Evolutionary conservation across 2,329 filamentous ascomycete species (phyloP).

Genomic region (Cytospora chrysosperma): DNA sequence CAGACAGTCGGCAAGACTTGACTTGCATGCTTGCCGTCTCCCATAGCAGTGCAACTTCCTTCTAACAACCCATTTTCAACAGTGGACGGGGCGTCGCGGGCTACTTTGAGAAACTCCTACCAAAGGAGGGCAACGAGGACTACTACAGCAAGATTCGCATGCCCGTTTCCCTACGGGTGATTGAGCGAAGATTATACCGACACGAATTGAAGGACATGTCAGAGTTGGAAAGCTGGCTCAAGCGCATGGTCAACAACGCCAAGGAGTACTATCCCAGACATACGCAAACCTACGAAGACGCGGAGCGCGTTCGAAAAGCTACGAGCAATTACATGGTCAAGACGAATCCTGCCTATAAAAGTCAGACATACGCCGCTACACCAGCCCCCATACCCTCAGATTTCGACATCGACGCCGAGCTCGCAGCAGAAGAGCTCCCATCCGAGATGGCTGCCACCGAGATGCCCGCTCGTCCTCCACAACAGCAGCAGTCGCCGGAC

Average conservation of each 20-base stretch:
- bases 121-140: conserved; percentile 61
- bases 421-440: conserved; percentile 16
- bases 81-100: conserved; percentile 73
- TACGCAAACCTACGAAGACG: conserved; percentile 75
- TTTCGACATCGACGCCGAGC: conserved; percentile 28
- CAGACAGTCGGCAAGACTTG: conserved; percentile 17
- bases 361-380: conserved; percentile 65
- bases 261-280: conserved; percentile 79
- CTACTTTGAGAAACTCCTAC: conserved; percentile 71
- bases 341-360: conserved; percentile 78
- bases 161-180: conserved; percentile 74
- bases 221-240: conserved; percentile 78
- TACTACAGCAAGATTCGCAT: conserved; percentile 78
- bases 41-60: not conserved
- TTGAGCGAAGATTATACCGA: conserved; percentile 71
- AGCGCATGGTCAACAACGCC: conserved; percentile 83
- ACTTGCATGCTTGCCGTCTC: conserved; percentile 2
- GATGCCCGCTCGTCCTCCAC: conserved; percentile 11
- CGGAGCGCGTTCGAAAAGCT: conserved; percentile 82
- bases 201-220: conserved; percentile 69
- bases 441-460: conserved; percentile 15
- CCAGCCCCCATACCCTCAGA: conserved; percentile 71
- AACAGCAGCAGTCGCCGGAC: conserved; percentile 23
- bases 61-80: conserved; percentile 25
- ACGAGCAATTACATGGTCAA: conserved; percentile 86